Base-by-base conservation (phyloP, 1,139 yeast species). In the Yamadazyma atmosphaerica region DNA sequence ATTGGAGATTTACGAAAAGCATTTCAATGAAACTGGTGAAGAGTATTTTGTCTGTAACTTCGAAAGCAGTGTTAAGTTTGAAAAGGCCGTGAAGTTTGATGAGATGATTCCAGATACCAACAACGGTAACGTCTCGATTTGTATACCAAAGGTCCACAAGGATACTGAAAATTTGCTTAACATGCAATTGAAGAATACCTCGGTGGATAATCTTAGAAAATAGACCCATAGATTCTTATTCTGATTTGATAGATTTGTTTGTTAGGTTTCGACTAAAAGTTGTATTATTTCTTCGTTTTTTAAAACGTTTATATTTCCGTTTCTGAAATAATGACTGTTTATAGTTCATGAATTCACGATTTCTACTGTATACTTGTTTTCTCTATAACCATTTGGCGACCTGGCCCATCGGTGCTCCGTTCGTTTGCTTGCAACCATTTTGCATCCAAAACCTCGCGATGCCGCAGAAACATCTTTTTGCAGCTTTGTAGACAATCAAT, bases 71-170 rank as follows among this genome's bases (percentile, higher is more conserved):
- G 45, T 58, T 21, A 50, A 43, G 13, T 60, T 61, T 39, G 61
- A 54, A 10, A 57, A 58, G 41, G 43, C 55, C 4, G 58, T 61
- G 12, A 51, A 51, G 24, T 44, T 47, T 18, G 56, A 53, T 33
- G 55, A 51, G 10, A 55, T 60, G 22, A 42, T 47, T 22, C 61
- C 61, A 11, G 56, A 54, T 30, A 46, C 50, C 26, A 42, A 49
- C 12, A 48, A 50, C 11, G 54, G 52, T 12, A 46, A 51, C 13
- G 49, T 61, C 23, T 42, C 50, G 12, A 51, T 61, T 36, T 38
- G 40, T 5, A 50, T 61, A 31, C 65, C 66, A 26, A 61, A 61
- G 39, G 52, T 50, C 21, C 58, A 54, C 25, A 38, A 49, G 12
- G 63, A 57, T 38, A 30, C 45, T 23, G 59, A 55, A 9, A 39